A percentile compares a stretch with the other conserved stretches of the same genome.
Conservation (phyloP, 371 early-diverging fungal species). For the Batrachochytrium dendrobatidis region DNA sequence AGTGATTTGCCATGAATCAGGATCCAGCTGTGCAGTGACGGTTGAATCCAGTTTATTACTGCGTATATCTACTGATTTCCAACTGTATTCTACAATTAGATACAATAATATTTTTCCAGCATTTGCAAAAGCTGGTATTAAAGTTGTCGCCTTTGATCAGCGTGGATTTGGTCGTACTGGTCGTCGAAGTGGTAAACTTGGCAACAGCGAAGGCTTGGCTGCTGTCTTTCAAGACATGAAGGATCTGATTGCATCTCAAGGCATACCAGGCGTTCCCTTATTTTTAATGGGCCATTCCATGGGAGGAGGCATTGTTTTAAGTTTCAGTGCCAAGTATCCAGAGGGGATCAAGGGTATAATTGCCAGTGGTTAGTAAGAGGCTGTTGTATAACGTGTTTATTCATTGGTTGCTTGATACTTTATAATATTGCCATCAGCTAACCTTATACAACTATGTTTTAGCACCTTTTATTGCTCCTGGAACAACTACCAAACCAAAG, state of each 20-base stretch:
- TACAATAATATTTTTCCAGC: slow-evolving; percentile 23
- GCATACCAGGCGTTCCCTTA: slow-evolving; percentile 17
- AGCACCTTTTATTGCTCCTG: background rate
- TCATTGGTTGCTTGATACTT: background rate
- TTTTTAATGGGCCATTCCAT: slow-evolving; percentile 29
- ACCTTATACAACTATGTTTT: background rate
- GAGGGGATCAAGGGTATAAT: slow-evolving; percentile 19
- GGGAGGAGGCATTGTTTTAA: slow-evolving; percentile 27
- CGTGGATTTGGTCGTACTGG: slow-evolving; percentile 29
- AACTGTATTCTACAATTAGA: no score
- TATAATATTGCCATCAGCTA: background rate
- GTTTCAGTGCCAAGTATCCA: slow-evolving; percentile 13
- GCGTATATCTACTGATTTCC: no score
- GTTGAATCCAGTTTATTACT: no score
- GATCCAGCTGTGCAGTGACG: no score
- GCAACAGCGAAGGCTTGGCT: slow-evolving; percentile 19
- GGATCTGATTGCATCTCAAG: background rate
- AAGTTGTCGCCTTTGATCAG: slow-evolving; percentile 21
- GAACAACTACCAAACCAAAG: no score
- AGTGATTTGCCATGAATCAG: no score
- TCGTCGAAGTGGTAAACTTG: slow-evolving; percentile 18
- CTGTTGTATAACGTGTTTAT: background rate
- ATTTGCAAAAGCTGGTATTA: slow-evolving; percentile 21
- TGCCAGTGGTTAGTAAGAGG: slow-evolving; percentile 12
- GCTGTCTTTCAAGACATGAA: slow-evolving; percentile 18